Evolutionary conservation across 1,284 basidiomycete genomes (phyloP).

Genomic region (Bondarzewia mesenterica): DNA sequence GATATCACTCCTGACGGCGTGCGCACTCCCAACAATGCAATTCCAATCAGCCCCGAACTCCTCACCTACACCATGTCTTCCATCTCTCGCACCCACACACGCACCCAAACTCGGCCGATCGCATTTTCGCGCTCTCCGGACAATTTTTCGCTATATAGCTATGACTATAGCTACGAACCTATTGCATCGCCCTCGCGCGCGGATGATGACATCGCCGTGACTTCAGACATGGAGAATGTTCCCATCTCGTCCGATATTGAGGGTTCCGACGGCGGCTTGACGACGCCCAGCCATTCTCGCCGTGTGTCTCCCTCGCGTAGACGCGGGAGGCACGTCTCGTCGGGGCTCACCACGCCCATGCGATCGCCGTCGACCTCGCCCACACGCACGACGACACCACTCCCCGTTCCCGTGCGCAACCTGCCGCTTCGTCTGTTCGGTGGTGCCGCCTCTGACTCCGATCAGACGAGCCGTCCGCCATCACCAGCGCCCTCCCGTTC

Average conservation of each 20-base stretch:
- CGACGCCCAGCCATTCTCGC: constrained; percentile 10
- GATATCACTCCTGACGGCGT: no score
- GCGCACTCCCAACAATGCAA: background rate
- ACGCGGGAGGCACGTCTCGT: background rate
- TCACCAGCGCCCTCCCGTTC: no score
- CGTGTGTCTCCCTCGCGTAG: constrained; percentile 5
- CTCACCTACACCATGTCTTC: constrained; percentile 10
- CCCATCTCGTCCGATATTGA: constrained; percentile 12
- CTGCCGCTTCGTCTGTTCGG: constrained; percentile 2
- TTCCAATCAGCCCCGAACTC: constrained; percentile 8
- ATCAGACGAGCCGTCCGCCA: background rate
- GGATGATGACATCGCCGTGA: constrained; percentile 4
- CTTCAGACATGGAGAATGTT: constrained; percentile 9
- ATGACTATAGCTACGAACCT: background rate
- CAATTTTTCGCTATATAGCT: background rate
- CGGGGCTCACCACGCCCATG: constrained; percentile 2
- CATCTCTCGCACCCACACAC: constrained; percentile 2
- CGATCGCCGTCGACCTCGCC: constrained; percentile 1
- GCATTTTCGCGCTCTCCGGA: constrained; percentile 2
- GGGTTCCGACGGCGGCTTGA: constrained; percentile 11
- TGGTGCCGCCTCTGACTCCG: background rate
- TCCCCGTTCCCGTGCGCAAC: background rate
- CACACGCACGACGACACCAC: background rate
- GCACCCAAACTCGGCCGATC: constrained; percentile 3
- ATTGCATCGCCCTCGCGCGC: background rate